Base-by-base conservation (phyloP, 352 stramenopile species). In the Globisporangium perplexum region DNA sequence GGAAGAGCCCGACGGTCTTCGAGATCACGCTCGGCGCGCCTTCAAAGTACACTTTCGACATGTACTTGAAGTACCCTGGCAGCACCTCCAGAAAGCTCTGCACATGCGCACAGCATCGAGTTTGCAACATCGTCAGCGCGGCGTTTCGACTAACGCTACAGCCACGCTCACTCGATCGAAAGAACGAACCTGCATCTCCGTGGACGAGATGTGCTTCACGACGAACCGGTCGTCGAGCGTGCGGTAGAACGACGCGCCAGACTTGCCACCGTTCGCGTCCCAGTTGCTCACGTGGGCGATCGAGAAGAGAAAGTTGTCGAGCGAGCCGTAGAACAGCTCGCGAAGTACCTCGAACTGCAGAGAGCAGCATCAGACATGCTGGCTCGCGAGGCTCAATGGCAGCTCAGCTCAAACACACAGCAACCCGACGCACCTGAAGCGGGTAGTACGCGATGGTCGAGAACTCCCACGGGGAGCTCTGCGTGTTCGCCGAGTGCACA, bases 1-100 rank as follows among this genome's bases (percentile, higher is more conserved):
- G 95, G 72, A 98, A 99, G 28, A 99, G 91, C 3, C 96, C 96
- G 8, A 99, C 78, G 47, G 97, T 98, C 65, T 98, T 98, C 50
- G 93, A 98, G 14, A 99, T 71, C 12, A 99, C 79, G 46, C 93
- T 99, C 56, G 86, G 68, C 2, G 93, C 65, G 20, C 91, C 83
- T 58, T 99, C 93, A 60, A 98, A 98, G 63, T 98, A 98, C 8
- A 97, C 86, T 59, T 97, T 98, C 41, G 84, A 89, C 72, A 99
- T 90, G 63, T 99, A 98, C 63, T 97, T 96, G 85, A 99, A 99
- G 67, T 99, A 99, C 1, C 49, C 72, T 18, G 81, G 73, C 35
- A 91, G 57, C 8, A 86, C 86, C 1, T 86, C 79, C 52, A 93
- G 55, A 30, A 95, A 95, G 41, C 85, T 92, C 85, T 95, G 41